phyloP scores from a whole-genome alignment of 2,329 filamentous ascomycete species.

The Fusarium buharicum region DNA sequence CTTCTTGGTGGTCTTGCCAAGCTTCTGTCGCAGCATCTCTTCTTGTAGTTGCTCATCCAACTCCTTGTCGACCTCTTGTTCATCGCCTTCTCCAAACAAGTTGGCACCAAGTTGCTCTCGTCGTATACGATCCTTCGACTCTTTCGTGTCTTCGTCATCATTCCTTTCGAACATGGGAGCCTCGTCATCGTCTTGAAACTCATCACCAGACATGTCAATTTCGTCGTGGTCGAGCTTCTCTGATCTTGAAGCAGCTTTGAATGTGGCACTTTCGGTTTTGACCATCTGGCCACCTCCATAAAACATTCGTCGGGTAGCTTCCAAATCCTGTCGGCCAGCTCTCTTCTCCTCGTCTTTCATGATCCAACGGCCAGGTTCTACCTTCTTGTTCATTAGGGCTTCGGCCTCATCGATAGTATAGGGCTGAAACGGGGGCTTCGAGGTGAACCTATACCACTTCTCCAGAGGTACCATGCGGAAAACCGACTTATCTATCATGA shows the following conservation, averaged over 20 bases:
- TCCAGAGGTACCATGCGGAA: conserved; percentile 92
- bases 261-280: conserved; percentile 76
- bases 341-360: conserved; percentile 74
- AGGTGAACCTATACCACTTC: conserved; percentile 91
- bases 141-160: conserved; percentile 82
- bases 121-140: conserved; percentile 76
- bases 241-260: conserved; percentile 66
- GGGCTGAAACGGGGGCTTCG: conserved; percentile 81
- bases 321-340: conserved; percentile 66
- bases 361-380: conserved; percentile 82
- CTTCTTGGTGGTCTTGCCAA: conserved; percentile 82
- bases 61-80: conserved; percentile 78
- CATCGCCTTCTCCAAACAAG: conserved; percentile 76
- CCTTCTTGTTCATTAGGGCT: conserved; percentile 81
- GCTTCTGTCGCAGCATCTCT: conserved; percentile 73
- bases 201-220: conserved; percentile 72
- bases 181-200: conserved; percentile 92
- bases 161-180: conserved; percentile 78
- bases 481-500: conserved; percentile 73
- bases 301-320: conserved; percentile 65
- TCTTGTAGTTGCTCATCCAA: conserved; percentile 75
- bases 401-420: conserved; percentile 88
- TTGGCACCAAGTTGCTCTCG: conserved; percentile 88
- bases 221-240: conserved; percentile 78
- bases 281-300: conserved; percentile 66